Conservation (phyloP, 2,329 filamentous ascomycete genomes). For the Pseudogymnoascus verrucosus region DNA sequence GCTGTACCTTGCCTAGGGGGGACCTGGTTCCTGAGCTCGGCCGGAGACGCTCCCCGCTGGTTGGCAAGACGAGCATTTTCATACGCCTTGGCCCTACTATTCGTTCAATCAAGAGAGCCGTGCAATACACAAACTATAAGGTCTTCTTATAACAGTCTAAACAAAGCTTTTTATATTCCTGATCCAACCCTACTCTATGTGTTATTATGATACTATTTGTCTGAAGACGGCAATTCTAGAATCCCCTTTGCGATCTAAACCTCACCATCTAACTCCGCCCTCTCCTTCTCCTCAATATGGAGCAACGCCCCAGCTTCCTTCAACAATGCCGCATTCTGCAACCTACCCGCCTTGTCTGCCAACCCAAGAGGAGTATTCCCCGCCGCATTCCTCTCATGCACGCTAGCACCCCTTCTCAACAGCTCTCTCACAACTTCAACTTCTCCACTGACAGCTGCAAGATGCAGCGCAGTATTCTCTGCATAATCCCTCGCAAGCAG, state of each 20-base stretch:
- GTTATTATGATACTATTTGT: background rate
- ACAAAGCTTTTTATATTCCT: constrained; percentile 2
- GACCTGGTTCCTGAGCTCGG: background rate
- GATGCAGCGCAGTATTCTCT: constrained; percentile 32
- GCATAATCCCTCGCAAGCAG: constrained; percentile 31
- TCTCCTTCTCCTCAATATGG: constrained; percentile 41
- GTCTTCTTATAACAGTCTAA: background rate
- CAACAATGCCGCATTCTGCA: constrained; percentile 45
- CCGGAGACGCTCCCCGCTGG: background rate
- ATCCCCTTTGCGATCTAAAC: background rate
- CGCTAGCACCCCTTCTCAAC: constrained; percentile 54
- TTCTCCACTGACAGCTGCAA: constrained; percentile 36
- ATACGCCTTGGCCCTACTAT: background rate
- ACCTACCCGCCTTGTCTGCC: constrained; percentile 49
- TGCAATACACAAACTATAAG: background rate
- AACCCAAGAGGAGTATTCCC: constrained; percentile 60
- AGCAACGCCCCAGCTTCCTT: constrained; percentile 52
- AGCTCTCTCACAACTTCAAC: constrained; percentile 50
- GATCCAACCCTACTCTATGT: background rate
- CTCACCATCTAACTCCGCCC: background rate
- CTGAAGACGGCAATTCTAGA: constrained; percentile 1
- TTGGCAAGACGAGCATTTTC: background rate
- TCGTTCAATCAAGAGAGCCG: background rate
- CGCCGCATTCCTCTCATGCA: constrained; percentile 56
- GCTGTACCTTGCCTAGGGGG: background rate